A percentile compares a stretch with the other conserved stretches of the same genome.
Conservation (phyloP, 75 land plant genomes). For the Pinus taeda region DNA sequence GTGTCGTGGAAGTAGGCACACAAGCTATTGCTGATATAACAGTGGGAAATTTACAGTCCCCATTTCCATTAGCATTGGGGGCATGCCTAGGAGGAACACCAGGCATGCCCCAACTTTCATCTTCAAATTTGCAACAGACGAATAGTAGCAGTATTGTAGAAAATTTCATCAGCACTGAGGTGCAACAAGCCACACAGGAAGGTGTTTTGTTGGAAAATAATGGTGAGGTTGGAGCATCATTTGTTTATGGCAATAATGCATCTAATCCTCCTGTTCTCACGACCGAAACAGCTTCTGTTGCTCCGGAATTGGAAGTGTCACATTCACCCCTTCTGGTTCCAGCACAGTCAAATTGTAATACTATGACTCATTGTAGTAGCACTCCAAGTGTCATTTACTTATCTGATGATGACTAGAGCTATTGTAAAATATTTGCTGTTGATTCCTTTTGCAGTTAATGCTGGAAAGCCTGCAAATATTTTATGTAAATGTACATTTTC, state of each 20-base stretch:
- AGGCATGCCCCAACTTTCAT: constrained; percentile 1
- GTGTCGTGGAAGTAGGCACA: neutral
- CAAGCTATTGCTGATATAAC: neutral
- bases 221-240: constrained; percentile 1
- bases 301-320: neutral
- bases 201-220: neutral
- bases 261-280: constrained; percentile 3
- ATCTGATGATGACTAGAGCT: constrained; percentile 7
- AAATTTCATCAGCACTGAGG: neutral
- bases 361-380: constrained; percentile 1
- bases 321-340: neutral
- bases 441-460: neutral
- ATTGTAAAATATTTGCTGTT: constrained; percentile 10
- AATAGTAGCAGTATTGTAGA: neutral
- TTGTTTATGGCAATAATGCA: constrained; percentile 7
- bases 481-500: neutral
- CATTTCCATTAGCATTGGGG: neutral
- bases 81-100: neutral
- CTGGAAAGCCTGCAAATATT: neutral
- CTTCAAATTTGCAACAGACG: neutral
- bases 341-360: constrained; percentile 5
- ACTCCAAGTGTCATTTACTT: constrained; percentile 3
- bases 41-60: neutral
- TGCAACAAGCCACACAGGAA: constrained; percentile 2
- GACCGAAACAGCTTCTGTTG: neutral